These are phyloP conservation scores for Pyricularia pennisetigena DNA, from an alignment of 2,329 filamentous ascomycete species.

Conservation along the genomic window DNA sequence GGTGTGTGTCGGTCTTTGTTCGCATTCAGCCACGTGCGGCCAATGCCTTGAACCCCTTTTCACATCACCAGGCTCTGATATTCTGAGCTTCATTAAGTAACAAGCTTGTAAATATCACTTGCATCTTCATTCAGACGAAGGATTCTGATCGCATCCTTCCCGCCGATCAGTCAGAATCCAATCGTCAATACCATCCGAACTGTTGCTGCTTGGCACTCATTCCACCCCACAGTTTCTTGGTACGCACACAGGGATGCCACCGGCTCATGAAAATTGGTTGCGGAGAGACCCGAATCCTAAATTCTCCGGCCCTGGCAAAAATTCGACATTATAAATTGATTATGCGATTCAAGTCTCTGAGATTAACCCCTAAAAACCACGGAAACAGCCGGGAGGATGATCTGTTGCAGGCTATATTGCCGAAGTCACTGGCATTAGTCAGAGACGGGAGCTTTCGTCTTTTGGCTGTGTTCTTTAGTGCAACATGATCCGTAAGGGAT, in stretches of 20 bases:
- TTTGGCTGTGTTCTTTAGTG: too few species aligned
- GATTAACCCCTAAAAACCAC: background rate
- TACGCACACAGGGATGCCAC: background rate
- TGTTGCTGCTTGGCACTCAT: background rate
- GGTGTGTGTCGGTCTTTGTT: too few species aligned
- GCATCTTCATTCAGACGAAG: background rate
- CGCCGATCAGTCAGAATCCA: background rate
- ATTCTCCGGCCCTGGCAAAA: background rate
- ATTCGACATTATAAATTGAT: background rate
- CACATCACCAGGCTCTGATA: background rate
- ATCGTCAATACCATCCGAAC: background rate
- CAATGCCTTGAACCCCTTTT: background rate
- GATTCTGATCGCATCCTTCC: background rate
- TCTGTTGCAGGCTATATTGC: too few species aligned
- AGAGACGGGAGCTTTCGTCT: too few species aligned
- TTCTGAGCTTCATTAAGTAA: background rate
- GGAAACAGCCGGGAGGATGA: background rate
- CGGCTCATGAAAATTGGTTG: background rate
- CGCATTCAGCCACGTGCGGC: too few species aligned
- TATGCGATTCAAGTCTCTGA: background rate
- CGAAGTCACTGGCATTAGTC: too few species aligned
- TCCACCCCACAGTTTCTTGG: background rate
- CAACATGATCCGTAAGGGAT: too few species aligned
- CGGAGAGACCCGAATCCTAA: background rate
- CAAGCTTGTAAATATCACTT: background rate